Evolutionary conservation across 768 basidiomycete species (phyloP).

Genomic region (Lactarius deliciosus): DNA sequence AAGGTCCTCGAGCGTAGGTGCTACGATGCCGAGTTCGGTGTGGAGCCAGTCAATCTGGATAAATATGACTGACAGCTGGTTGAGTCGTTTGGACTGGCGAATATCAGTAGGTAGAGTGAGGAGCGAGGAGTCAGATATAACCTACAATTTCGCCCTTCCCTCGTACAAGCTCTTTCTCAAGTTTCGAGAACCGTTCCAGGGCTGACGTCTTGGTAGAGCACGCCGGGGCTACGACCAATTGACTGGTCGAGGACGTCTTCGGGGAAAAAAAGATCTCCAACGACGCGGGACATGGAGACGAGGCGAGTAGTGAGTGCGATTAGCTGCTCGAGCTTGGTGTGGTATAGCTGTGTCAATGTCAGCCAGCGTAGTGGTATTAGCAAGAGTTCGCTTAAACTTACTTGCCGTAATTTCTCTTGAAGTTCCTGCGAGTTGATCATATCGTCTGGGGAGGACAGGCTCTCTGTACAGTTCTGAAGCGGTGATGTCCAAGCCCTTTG

Average conservation of each 20-base stretch:
- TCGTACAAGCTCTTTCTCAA: slow-evolving; percentile 82
- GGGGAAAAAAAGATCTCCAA: slow-evolving; percentile 59
- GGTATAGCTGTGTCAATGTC: slow-evolving; percentile 52
- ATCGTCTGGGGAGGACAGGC: slow-evolving; percentile 68
- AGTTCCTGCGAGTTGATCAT: slow-evolving; percentile 65
- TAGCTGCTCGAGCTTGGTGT: slow-evolving; percentile 75
- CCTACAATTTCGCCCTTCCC: slow-evolving; percentile 86
- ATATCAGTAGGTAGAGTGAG: neutral
- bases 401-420: slow-evolving; percentile 80
- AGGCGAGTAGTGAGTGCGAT: slow-evolving; percentile 69
- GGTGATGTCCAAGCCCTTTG: slow-evolving; percentile 62
- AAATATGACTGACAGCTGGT: slow-evolving; percentile 60
- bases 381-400: slow-evolving; percentile 40
- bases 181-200: slow-evolving; percentile 74
- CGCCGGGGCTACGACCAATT: slow-evolving; percentile 39
- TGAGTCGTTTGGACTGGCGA: slow-evolving; percentile 61
- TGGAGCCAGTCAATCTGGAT: slow-evolving; percentile 81
- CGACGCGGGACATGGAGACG: slow-evolving; percentile 53
- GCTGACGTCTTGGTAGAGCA: slow-evolving; percentile 63
- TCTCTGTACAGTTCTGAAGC: slow-evolving; percentile 72
- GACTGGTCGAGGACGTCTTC: slow-evolving; percentile 54
- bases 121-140: slow-evolving; percentile 25
- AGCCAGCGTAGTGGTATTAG: slow-evolving; percentile 8
- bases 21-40: slow-evolving; percentile 72
- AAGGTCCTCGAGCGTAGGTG: slow-evolving; percentile 55